Base-by-base conservation (phyloP, 306 rosid species). In the Rosa persica region DNA sequence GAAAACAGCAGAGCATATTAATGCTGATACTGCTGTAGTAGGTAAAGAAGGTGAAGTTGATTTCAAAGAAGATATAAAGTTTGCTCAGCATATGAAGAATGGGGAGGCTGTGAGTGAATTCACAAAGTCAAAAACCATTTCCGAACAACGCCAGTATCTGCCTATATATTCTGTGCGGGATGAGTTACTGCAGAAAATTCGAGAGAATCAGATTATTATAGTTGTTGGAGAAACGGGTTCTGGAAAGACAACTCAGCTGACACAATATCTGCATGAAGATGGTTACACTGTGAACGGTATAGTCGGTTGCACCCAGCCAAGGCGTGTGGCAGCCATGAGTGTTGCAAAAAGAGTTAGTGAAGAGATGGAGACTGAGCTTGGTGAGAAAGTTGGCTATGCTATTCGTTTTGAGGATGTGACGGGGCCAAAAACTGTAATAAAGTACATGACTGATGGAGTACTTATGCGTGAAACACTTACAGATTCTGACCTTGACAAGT, bases 261-360 rank as follows among this genome's bases (percentile, higher is more conserved):
- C 98, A 51, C 98, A 95, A 93, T 95, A 95, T 89, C 96, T 95
- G 42, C 86, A 88, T 74, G 98, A 95, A 80, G 98, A 91, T 85
- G 98, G 98, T 72, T 95, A 89, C 79, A 92, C 97, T 44, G 62
- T 74, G n/a, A 85, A 84, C 54, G 96, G 98, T 51, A 80, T 95
- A 64, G 87, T 95, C 71, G 98, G 98, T 61, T 95, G 98, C 85
- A 95, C 98, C 84, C 98, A 95, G 83, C 98, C 98, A 49, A 91
- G 98, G 85, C 98, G 98, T 87, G 98, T 95, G 80, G 98, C 98
- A 44, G 98, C 98, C 79, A 95, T 95, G 98, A 95, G 98, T 91
- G 98, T 95, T 72, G 98, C 98, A 73, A 95, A 95, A 85, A 95
- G 98, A 88, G 98, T 95, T 39, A 91, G 98, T 4, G 98, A 95